Evolutionary conservation across 2,329 filamentous ascomycete genomes (phyloP), one percentile per base, ranked within the genome.

Genomic region (Dactylellina parvicollis): DNA sequence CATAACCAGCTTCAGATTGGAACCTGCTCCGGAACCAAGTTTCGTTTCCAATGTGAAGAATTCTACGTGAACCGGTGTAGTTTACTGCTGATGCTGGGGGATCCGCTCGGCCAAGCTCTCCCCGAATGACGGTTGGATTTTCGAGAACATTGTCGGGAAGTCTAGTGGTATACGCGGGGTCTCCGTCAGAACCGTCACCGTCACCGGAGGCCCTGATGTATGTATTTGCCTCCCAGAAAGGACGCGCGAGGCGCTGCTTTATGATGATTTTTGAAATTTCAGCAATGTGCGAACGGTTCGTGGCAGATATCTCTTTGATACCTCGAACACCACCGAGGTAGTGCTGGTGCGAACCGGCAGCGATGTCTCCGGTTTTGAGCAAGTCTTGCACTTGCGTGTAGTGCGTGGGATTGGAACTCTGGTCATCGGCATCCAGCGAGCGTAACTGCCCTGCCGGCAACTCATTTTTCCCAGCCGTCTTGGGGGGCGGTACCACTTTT

Each of bases 181-280:
- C 67, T 8, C 10, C 20, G 10, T 22, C n/a, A 24, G 54, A 65
- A 9, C 60, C 26, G 5, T 16, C 32, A 9, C 60, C 26, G 5
- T 16, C 32, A 1, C 3, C 5, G 1, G 59, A 60, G 9, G 20
- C 18, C 22, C 4, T 30, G 42, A 72, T 72, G 20, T 72, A 72
- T 2, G 67, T 20, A 7, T 55, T 72, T 38, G n/a, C 30, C 28
- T 72, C 67, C 67, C 67, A 72, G 52, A 65, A 72, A 7, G 67
- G 67, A 0, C 67, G 59, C 1, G 50, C 8, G 18, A 72, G 34
- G 14, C 38, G 38, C 4, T 34, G 24, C 4, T 14, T 40, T 24
- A 1, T 40, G 0, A 65, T n/a, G 2, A 32, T n/a, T 9, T 16
- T 10, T 12, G 4, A 12, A 12, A 65, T 36, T 9, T 60, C 40